Conservation (phyloP, 306 rosid genomes). For the Macrotyloma uniflorum region DNA sequence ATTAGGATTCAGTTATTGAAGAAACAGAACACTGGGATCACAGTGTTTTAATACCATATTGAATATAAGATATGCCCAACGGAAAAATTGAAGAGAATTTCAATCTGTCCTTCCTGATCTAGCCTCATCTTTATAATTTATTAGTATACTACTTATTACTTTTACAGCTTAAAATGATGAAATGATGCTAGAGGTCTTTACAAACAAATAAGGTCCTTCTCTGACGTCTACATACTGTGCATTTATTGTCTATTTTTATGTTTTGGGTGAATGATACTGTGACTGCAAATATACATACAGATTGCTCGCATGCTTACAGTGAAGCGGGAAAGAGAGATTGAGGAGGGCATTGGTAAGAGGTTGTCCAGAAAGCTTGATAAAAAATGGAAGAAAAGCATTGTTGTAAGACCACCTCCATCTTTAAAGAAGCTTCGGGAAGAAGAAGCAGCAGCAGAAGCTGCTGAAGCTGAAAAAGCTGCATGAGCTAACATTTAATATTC, state of each 20-base stretch:
- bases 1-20: neutral
- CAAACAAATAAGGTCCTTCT: neutral
- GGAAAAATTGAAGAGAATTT: conserved; percentile 2
- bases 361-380: conserved; percentile 87
- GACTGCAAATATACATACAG: conserved; percentile 42
- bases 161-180: neutral
- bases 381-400: conserved; percentile 83
- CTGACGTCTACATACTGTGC: conserved; percentile 15
- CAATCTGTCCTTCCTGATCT: neutral
- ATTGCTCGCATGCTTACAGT: conserved; percentile 95
- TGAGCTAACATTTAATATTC: conserved; percentile 39
- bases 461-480: conserved; percentile 58
- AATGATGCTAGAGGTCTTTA: conserved; percentile 16
- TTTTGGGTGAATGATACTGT: conserved; percentile 34
- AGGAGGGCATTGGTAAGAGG: conserved; percentile 82
- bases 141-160: neutral
- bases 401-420: conserved; percentile 84
- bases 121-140: neutral
- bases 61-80: conserved; percentile 20
- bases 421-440: conserved; percentile 67
- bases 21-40: conserved; percentile 12
- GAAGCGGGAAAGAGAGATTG: conserved; percentile 89
- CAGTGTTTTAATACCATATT: neutral
- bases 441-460: conserved; percentile 76
- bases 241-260: conserved; percentile 3